A percentile compares a stretch with the other conserved stretches of the same genome.
Conservation (phyloP, 805 yeast species). For the Lipomyces orientalis region DNA sequence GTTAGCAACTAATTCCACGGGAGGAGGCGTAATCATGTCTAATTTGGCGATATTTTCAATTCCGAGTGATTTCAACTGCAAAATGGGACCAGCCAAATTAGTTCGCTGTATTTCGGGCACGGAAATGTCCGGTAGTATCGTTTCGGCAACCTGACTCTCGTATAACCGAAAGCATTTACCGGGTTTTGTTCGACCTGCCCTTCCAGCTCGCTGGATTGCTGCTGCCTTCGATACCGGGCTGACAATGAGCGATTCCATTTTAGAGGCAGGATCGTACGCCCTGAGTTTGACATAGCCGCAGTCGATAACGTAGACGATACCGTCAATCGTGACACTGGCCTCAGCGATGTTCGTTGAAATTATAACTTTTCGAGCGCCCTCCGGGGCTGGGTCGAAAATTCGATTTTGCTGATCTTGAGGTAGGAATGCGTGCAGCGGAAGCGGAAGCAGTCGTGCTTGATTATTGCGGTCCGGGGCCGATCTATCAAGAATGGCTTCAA, state of each 20-base stretch:
- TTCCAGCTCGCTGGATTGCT: slow-evolving; percentile 79
- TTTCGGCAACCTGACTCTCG: slow-evolving; percentile 56
- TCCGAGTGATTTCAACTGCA: slow-evolving; percentile 68
- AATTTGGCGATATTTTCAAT: slow-evolving; percentile 64
- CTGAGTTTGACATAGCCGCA: slow-evolving; percentile 78
- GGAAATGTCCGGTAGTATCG: slow-evolving; percentile 60
- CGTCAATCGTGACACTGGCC: slow-evolving; percentile 84
- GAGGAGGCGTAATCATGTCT: slow-evolving; percentile 80
- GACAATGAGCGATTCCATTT: slow-evolving; percentile 72
- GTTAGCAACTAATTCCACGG: slow-evolving; percentile 64
- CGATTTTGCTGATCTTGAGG: slow-evolving; percentile 71
- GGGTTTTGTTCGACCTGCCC: slow-evolving; percentile 83
- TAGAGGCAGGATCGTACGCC: slow-evolving; percentile 73
- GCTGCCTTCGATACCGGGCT: slow-evolving; percentile 79
- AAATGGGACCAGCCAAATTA: slow-evolving; percentile 68
- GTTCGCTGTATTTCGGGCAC: slow-evolving; percentile 84
- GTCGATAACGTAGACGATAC: slow-evolving; percentile 77
- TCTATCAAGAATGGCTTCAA: slow-evolving; percentile 53
- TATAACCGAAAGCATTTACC: slow-evolving; percentile 73
- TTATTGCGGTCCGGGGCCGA: slow-evolving; percentile 57
- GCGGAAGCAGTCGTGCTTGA: slow-evolving; percentile 60
- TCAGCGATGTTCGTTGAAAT: slow-evolving; percentile 89
- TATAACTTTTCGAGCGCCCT: slow-evolving; percentile 66
- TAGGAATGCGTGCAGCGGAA: slow-evolving; percentile 77
- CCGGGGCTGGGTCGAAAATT: slow-evolving; percentile 60